A percentile compares a stretch with the other conserved stretches of the same genome.
Conservation (phyloP, 176 grass and related monocot genomes). For the Saccharum spontaneum region DNA sequence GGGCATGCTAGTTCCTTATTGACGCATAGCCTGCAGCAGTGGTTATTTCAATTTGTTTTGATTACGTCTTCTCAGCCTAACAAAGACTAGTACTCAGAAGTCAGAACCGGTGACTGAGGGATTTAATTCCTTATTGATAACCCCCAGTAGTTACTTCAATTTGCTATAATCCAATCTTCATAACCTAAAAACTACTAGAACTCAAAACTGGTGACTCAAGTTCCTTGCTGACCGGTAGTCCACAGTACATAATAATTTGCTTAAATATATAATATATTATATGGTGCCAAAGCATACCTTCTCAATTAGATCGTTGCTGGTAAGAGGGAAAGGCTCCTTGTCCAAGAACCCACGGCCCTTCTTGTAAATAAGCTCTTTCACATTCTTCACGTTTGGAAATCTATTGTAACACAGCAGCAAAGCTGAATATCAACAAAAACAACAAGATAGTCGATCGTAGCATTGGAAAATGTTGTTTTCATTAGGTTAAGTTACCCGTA, state of each 20-base stretch:
- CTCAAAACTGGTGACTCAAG: neutral
- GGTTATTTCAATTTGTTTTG: neutral
- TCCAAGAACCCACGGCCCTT: constrained; percentile 66
- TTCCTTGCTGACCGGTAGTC: neutral
- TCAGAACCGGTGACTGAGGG: neutral
- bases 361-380: constrained; percentile 89
- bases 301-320: constrained; percentile 86
- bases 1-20: neutral
- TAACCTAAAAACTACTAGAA: neutral
- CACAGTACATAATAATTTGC: neutral
- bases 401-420: constrained; percentile 25
- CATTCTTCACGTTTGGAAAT: constrained; percentile 84
- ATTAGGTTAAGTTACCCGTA: constrained; percentile 67
- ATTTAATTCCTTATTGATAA: neutral
- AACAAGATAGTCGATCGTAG: neutral
- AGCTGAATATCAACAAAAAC: neutral
- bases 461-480: neutral
- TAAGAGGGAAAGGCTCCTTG: constrained; percentile 81
- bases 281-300: constrained; percentile 49
- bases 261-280: neutral
- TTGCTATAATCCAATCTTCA: neutral
- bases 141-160: neutral
- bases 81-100: neutral
- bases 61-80: neutral
- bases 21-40: neutral